phyloP scores from a whole-genome alignment of 306 rosid species.

The Clitoria ternatea region DNA sequence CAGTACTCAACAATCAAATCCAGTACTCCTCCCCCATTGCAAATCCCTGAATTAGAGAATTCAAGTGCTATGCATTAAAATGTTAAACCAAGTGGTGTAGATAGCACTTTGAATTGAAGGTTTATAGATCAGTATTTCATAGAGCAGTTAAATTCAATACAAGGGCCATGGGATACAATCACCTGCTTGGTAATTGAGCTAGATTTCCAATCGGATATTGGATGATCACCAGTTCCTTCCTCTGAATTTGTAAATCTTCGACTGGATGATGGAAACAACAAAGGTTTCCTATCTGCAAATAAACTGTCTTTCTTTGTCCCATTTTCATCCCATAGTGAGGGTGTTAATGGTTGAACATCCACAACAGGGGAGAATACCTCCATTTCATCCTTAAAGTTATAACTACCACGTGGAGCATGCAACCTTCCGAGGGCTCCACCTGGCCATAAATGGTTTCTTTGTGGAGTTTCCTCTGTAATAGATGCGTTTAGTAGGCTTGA shows the following conservation, averaged over 20 bases:
- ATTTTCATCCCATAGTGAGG: conserved; percentile 83
- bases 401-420: conserved; percentile 76
- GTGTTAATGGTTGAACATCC: conserved; percentile 94
- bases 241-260: conserved; percentile 67
- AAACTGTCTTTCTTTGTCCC: conserved; percentile 71
- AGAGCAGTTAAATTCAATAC: conserved; percentile 16
- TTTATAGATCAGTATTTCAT: conserved; percentile 20
- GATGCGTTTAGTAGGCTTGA: conserved; percentile 48
- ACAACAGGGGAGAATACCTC: conserved; percentile 98
- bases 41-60: background rate
- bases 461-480: conserved; percentile 75
- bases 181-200: conserved; percentile 71
- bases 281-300: conserved; percentile 67
- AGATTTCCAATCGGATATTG: conserved; percentile 83
- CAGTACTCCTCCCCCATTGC: background rate
- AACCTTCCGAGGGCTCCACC: conserved; percentile 71
- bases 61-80: background rate
- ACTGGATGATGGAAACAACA: conserved; percentile 69
- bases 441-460: conserved; percentile 68
- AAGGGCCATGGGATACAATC: conserved; percentile 25
- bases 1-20: background rate
- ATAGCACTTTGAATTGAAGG: conserved; percentile 3
- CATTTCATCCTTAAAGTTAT: conserved; percentile 95
- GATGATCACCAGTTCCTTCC: conserved; percentile 63
- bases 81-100: background rate